Conservation (phyloP, 2,329 filamentous ascomycete species). For the Colletotrichum tanaceti region DNA sequence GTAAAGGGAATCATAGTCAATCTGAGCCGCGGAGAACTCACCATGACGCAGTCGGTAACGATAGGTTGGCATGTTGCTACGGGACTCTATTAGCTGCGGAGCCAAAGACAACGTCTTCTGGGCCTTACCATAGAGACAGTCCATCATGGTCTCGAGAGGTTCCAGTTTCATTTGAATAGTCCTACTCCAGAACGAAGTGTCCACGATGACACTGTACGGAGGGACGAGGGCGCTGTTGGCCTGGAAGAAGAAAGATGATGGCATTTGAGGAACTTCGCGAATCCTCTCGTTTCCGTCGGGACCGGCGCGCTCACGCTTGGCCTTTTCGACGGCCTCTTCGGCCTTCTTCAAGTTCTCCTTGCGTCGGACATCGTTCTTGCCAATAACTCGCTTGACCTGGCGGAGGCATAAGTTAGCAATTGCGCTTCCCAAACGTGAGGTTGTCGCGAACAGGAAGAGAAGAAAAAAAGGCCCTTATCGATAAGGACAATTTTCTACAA, state of each 20-base stretch:
- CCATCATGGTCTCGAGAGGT: slow-evolving; percentile 89
- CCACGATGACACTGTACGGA: slow-evolving; percentile 82
- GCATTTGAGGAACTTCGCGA: slow-evolving; percentile 71
- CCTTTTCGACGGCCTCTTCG: slow-evolving; percentile 64
- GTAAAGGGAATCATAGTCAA: not conserved
- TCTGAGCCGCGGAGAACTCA: not conserved
- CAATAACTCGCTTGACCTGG: slow-evolving; percentile 83
- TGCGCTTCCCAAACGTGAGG: slow-evolving; percentile 37
- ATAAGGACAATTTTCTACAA: slow-evolving; percentile 24
- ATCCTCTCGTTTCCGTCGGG: slow-evolving; percentile 72
- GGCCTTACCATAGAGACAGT: slow-evolving; percentile 74
- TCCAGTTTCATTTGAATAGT: slow-evolving; percentile 93
- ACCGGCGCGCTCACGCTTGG: slow-evolving; percentile 67
- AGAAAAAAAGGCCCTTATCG: slow-evolving; percentile 27
- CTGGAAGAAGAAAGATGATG: slow-evolving; percentile 87
- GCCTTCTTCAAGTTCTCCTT: slow-evolving; percentile 82
- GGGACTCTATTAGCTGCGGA: not conserved
- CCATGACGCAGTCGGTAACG: slow-evolving; percentile 73
- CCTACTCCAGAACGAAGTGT: slow-evolving; percentile 61
- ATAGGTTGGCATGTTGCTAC: slow-evolving; percentile 85
- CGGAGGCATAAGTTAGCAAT: slow-evolving; percentile 11
- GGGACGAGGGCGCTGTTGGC: slow-evolving; percentile 89
- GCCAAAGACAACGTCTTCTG: not conserved
- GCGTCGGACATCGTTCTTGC: slow-evolving; percentile 81
- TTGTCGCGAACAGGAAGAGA: slow-evolving; percentile 1